Evolutionary conservation across 805 yeast species (phyloP), one percentile per base, ranked within the genome.

Genomic region (Millerozyma acaciae): DNA sequence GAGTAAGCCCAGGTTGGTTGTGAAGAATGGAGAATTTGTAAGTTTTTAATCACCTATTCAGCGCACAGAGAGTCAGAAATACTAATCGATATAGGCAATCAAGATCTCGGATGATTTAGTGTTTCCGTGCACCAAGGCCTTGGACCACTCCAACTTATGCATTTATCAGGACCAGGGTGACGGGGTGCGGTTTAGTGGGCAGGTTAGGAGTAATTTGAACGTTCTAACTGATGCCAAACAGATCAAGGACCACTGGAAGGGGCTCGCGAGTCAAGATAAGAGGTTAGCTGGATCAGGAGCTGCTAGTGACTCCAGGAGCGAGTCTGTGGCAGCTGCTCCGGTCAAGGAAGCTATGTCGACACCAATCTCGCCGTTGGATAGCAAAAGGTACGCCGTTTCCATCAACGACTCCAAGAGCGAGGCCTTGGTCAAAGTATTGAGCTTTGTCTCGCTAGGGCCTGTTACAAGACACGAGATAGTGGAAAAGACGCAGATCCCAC

Each of bases 361-460:
- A 6, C 42, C 45, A 6, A 26, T 43, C 3, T 30, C 47, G 3
- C 46, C 51, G 9, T 12, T 16, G 13, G 37, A 34, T 21, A 29
- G 33, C 12, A 43, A 44, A 18, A 38, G 46, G 3, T 48, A 38
- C 31, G 21, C 35, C 10, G 38, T 40, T 12, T 24, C 33, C 4
- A 15, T 30, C 12, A 19, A 26, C 8, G 46, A 44, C 18, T 16
- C 41, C 16, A 23, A 28, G 10, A 12, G 32, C 1, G 40, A 35
- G 8, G 21, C 25, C 5, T 19, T 39, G 4, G 24, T 33, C 12
- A 64, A 70, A 32, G 55, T 74, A 23, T 44, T 72, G 15, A 70
- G 70, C 40, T 49, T 68, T 16, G 44, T 75, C 22, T 75, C 80
- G 1, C 48, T 74, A 26, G 79, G 76, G 1, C 77, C 79, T 2